phyloP scores from a whole-genome alignment of 495 filamentous ascomycete genomes.

The Talaromyces trachyspermus region DNA sequence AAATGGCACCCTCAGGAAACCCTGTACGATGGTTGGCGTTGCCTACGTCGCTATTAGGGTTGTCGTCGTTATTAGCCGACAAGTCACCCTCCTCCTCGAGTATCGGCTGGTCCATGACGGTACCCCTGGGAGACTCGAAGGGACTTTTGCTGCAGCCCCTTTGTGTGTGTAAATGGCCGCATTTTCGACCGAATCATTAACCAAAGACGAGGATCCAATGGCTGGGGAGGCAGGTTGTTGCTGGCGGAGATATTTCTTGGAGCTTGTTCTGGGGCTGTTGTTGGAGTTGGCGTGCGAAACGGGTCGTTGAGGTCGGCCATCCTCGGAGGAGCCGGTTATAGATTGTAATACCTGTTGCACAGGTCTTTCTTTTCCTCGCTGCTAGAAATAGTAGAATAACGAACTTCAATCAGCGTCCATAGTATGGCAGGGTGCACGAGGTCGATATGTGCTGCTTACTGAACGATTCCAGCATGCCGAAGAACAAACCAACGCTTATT shows the following conservation, averaged over 20 bases:
- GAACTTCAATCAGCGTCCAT: too few relatives aligned
- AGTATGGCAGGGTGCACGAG: too few relatives aligned
- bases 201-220: not conserved
- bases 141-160: not conserved
- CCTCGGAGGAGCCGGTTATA: too few relatives aligned
- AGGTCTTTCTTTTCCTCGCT: too few relatives aligned
- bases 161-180: not conserved
- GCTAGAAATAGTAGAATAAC: too few relatives aligned
- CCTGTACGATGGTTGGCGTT: not conserved
- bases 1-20: not conserved
- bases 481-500: not conserved
- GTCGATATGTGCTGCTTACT: too few relatives aligned
- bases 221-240: not conserved
- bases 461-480: not conserved
- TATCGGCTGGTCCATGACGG: constrained; percentile 7
- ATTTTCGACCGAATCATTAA: not conserved
- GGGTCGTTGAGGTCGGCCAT: not conserved
- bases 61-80: not conserved
- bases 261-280: constrained; percentile 1
- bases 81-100: not conserved
- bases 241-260: not conserved
- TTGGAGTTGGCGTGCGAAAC: not conserved
- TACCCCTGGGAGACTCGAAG: constrained; percentile 2
- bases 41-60: not conserved
- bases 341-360: too few relatives aligned